Evolutionary conservation across 2,329 filamentous ascomycete species (phyloP).

Genomic region (Aspergillus pseudoviridinutans): DNA sequence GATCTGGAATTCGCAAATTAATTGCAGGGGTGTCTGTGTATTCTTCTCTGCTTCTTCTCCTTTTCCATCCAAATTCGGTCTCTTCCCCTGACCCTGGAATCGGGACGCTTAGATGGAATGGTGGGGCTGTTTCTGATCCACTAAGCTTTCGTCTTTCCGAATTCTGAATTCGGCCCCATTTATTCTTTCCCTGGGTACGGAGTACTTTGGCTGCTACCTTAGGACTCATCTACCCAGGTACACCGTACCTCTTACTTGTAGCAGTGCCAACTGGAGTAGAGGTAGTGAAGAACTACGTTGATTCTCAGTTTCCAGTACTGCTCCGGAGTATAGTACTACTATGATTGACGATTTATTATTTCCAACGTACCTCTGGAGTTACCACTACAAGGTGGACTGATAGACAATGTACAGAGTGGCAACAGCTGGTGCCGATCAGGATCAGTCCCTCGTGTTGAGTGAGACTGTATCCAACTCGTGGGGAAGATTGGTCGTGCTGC

Average conservation of each 20-base stretch:
- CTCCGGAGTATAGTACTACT: no score
- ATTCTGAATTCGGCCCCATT: background rate
- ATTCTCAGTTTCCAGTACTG: background rate
- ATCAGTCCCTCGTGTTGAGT: background rate
- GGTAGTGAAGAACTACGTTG: background rate
- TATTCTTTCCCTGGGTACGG: background rate
- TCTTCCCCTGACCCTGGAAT: background rate
- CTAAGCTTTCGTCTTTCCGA: background rate
- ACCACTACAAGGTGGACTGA: background rate
- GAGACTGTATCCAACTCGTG: background rate
- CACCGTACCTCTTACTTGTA: background rate
- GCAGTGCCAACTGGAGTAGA: no score
- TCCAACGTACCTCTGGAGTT: background rate
- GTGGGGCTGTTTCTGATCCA: background rate
- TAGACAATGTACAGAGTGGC: background rate
- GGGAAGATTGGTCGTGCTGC: background rate
- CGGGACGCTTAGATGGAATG: background rate
- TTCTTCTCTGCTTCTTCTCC: background rate
- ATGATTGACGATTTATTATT: background rate
- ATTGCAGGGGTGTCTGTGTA: background rate
- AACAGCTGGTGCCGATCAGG: background rate
- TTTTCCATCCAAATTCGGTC: background rate
- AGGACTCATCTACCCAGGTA: background rate
- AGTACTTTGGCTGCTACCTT: no score
- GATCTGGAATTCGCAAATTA: background rate